These are phyloP conservation scores for Tetragonia tetragonoides DNA, from an alignment of 148 eudicot species.

Conservation along the genomic window DNA sequence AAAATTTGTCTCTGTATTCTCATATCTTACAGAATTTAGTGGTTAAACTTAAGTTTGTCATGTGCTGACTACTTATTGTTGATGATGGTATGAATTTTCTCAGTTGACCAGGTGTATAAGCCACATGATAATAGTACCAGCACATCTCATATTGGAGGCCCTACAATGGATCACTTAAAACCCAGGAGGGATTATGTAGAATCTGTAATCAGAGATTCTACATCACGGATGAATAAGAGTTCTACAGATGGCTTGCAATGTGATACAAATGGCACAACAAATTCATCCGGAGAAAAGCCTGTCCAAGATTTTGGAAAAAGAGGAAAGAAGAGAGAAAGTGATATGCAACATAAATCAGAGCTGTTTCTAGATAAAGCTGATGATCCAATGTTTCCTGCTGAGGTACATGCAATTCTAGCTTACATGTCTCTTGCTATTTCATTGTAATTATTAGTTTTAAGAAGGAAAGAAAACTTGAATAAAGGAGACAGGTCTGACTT, in stretches of 20 bases:
- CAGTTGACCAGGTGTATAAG: slow-evolving; percentile 46
- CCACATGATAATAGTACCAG: slow-evolving; percentile 38
- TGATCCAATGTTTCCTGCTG: slow-evolving; percentile 70
- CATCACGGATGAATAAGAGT: slow-evolving; percentile 32
- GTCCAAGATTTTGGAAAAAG: slow-evolving; percentile 26
- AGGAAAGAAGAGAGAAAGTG: slow-evolving; percentile 29
- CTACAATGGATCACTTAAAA: slow-evolving; percentile 39
- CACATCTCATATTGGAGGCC: slow-evolving; percentile 30
- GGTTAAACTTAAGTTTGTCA: not conserved
- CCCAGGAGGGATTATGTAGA: slow-evolving; percentile 36
- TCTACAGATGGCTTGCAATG: slow-evolving; percentile 39
- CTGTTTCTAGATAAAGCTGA: slow-evolving; percentile 37
- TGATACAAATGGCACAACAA: slow-evolving; percentile 31
- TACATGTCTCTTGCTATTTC: not conserved
- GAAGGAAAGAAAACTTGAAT: not conserved
- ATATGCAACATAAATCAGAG: slow-evolving; percentile 36
- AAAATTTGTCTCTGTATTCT: not conserved
- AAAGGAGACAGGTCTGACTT: not conserved
- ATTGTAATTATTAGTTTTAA: not conserved
- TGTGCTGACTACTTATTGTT: slow-evolving; percentile 12
- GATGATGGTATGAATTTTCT: slow-evolving; percentile 22
- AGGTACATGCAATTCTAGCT: slow-evolving; percentile 42
- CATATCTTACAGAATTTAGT: not conserved
- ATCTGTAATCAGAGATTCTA: slow-evolving; percentile 40
- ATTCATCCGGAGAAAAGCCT: slow-evolving; percentile 39